phyloP scores from a whole-genome alignment of 768 basidiomycete genomes.

The Tephrocybe sp. region DNA sequence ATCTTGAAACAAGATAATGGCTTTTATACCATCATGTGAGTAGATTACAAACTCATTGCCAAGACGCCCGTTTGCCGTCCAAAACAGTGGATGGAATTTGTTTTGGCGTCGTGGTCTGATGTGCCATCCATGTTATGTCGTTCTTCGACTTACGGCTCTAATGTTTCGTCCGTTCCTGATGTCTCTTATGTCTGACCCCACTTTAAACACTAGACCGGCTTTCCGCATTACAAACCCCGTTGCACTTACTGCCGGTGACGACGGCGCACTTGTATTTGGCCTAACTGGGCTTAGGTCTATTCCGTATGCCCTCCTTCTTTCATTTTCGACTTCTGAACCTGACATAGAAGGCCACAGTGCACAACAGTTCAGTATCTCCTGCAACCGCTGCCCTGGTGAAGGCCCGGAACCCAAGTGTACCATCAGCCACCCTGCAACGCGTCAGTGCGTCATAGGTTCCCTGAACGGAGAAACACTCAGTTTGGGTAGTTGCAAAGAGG shows the following conservation, averaged over 20 bases:
- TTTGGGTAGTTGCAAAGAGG: slow-evolving; percentile 10
- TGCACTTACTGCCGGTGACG: slow-evolving; percentile 11
- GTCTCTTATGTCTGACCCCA: background rate
- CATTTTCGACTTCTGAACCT: background rate
- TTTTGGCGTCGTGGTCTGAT: too few species aligned
- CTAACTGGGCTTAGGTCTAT: background rate
- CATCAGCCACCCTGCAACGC: slow-evolving; percentile 11
- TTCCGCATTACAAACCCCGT: slow-evolving; percentile 2
- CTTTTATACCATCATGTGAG: slow-evolving; percentile 14
- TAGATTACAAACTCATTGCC: too few species aligned
- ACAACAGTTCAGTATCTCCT: slow-evolving; percentile 17
- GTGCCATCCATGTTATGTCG: too few species aligned
- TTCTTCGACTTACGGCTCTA: too few species aligned
- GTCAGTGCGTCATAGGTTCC: slow-evolving; percentile 12
- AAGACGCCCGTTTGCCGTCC: too few species aligned
- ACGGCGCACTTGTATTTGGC: slow-evolving; percentile 8
- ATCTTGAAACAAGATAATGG: slow-evolving; percentile 13
- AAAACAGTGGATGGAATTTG: background rate
- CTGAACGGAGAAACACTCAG: slow-evolving; percentile 4
- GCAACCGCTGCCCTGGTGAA: slow-evolving; percentile 6
- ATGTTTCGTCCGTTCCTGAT: too few species aligned
- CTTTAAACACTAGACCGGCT: slow-evolving; percentile 4
- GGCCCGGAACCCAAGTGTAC: slow-evolving; percentile 2
- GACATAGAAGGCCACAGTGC: background rate
- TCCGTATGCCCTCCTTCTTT: slow-evolving; percentile 2